Percentiles rank a stretch among this genome's conserved stretches.
Evolutionary conservation across 345 rosid genomes (phyloP).

Genomic region (Hibiscus trionum): DNA sequence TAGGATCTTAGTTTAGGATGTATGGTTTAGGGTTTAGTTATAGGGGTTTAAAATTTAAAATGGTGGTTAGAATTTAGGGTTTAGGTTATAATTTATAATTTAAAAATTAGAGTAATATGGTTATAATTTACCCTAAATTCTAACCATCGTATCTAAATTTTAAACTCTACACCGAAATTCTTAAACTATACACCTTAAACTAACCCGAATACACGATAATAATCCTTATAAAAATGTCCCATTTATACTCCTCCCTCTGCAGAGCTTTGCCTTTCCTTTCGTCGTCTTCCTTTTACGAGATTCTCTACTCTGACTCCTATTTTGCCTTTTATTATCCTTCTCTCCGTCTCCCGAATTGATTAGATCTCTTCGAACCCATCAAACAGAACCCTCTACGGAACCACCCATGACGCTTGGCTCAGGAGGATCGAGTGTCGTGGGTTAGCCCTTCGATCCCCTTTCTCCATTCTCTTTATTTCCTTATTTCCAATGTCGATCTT

Average conservation of each 20-base stretch:
- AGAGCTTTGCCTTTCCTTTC: not conserved
- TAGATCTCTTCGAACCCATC: slow-evolving; percentile 36
- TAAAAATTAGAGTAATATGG: too few species aligned
- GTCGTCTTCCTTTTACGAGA: slow-evolving; percentile 14
- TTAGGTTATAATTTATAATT: too few species aligned
- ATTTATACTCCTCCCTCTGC: not conserved
- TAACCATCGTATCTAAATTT: too few species aligned
- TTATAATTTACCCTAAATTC: too few species aligned
- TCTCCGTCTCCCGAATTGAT: slow-evolving; percentile 1
- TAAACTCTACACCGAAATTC: too few species aligned
- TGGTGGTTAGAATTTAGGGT: too few species aligned
- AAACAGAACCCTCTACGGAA: not conserved
- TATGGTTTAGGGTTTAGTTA: too few species aligned
- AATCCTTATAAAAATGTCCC: not conserved
- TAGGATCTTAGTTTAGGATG: too few species aligned
- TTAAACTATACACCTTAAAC: too few species aligned
- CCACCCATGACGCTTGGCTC: slow-evolving; percentile 79
- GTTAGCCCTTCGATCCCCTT: slow-evolving; percentile 22
- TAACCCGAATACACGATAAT: too few species aligned
- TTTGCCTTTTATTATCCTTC: not conserved
- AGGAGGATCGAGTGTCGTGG: slow-evolving; percentile 87
- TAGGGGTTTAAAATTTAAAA: too few species aligned
- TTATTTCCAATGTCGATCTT: slow-evolving; percentile 3
- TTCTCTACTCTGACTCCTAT: slow-evolving; percentile 10
- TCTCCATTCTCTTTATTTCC: not conserved